phyloP scores from a whole-genome alignment of 73 alveolate species.

The Blepharisma japonicum region DNA sequence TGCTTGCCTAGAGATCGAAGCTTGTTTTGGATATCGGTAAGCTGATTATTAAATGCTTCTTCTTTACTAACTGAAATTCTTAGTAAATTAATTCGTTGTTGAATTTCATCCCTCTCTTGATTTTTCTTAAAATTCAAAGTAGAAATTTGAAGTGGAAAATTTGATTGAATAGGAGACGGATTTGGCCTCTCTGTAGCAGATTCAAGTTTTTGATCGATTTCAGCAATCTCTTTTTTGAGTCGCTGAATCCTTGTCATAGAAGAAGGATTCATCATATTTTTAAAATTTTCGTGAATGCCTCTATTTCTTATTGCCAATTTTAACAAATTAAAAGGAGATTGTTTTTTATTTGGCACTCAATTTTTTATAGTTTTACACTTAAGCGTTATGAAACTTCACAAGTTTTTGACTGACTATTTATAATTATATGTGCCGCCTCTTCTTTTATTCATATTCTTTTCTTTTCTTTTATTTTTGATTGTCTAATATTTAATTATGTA shows the following conservation, averaged over 20 bases:
- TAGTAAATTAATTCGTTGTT: not conserved
- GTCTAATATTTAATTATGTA: no score
- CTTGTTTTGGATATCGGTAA: not conserved
- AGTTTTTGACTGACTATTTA: no score
- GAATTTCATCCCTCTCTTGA: constrained; percentile 20
- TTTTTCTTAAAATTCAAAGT: not conserved
- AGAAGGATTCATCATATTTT: no score
- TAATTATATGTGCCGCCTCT: no score
- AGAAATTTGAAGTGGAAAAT: not conserved
- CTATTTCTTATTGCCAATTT: no score
- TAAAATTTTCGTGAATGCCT: no score
- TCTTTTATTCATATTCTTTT: no score
- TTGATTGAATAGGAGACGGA: not conserved
- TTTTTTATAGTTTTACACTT: no score
- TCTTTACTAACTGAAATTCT: constrained; percentile 3
- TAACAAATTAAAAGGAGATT: no score
- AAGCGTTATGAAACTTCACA: no score
- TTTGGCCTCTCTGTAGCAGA: not conserved
- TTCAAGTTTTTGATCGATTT: not conserved
- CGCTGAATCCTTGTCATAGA: not conserved
- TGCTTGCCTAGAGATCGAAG: not conserved
- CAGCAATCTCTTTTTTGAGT: constrained; percentile 10
- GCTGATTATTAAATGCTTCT: not conserved
- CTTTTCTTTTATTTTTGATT: no score
- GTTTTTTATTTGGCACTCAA: no score